phyloP scores from a whole-genome alignment of 768 basidiomycete genomes.

The Russula abietina region DNA sequence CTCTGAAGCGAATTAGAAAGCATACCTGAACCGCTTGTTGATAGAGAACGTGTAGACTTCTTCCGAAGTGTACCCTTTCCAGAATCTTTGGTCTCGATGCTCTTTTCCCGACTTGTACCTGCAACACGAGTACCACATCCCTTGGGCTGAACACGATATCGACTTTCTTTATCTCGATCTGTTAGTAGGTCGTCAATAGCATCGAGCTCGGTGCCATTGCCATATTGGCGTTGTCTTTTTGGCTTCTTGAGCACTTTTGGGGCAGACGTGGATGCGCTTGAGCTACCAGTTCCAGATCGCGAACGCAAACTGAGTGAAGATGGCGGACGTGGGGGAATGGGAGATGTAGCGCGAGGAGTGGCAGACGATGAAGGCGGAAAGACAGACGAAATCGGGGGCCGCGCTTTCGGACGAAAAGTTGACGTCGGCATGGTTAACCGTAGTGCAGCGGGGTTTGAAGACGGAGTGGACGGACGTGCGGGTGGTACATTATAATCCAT shows the following conservation, averaged over 20 bases:
- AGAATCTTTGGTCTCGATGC: slow-evolving; percentile 35
- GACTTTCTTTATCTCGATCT: slow-evolving; percentile 74
- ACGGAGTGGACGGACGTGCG: slow-evolving; percentile 72
- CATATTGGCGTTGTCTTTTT: slow-evolving; percentile 70
- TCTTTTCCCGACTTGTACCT: slow-evolving; percentile 43
- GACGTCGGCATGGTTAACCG: slow-evolving; percentile 86
- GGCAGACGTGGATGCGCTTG: slow-evolving; percentile 41
- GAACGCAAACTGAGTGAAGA: slow-evolving; percentile 46
- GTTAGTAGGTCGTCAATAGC: slow-evolving; percentile 82
- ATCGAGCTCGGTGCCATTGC: slow-evolving; percentile 88
- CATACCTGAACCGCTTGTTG: slow-evolving; percentile 34
- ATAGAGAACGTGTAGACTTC: slow-evolving; percentile 47
- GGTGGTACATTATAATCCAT: slow-evolving; percentile 68
- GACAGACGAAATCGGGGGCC: slow-evolving; percentile 70
- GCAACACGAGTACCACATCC: slow-evolving; percentile 58
- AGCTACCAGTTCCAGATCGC: slow-evolving; percentile 29
- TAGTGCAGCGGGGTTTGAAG: slow-evolving; percentile 67
- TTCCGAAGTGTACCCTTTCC: slow-evolving; percentile 55
- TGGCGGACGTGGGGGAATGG: slow-evolving; percentile 50
- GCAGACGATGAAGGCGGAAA: slow-evolving; percentile 46
- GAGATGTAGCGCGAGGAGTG: slow-evolving; percentile 50
- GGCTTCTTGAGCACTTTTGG: slow-evolving; percentile 70
- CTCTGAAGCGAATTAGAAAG: slow-evolving; percentile 28
- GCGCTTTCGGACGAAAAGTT: slow-evolving; percentile 58
- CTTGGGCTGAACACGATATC: slow-evolving; percentile 70